Evolutionary conservation across 129 eudicot genomes (phyloP).

Genomic region (Helianthus tuberosus): DNA sequence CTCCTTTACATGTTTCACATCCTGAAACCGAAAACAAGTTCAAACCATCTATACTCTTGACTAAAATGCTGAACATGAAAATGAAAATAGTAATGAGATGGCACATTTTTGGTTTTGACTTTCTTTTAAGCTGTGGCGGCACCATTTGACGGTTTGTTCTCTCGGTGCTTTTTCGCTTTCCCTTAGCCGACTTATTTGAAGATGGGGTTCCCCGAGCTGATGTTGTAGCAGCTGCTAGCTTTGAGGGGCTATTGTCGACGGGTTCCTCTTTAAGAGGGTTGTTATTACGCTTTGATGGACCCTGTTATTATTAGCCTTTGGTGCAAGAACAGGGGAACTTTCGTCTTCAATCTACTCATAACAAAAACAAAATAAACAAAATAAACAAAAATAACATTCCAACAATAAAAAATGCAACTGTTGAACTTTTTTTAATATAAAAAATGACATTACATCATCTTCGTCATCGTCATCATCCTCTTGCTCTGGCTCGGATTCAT

Average conservation of each 20-base stretch:
- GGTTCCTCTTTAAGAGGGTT: constrained; percentile 76
- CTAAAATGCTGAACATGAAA: neutral
- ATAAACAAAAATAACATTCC: neutral
- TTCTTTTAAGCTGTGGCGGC: constrained; percentile 67
- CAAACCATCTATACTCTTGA: neutral
- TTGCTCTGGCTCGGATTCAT: no score
- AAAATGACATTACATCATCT: no score
- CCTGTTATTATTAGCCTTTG: constrained; percentile 39
- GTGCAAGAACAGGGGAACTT: constrained; percentile 86
- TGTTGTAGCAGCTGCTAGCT: constrained; percentile 42
- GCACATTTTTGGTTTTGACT: constrained; percentile 80
- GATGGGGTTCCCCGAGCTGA: constrained; percentile 69
- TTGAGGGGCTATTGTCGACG: constrained; percentile 63
- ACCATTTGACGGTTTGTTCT: constrained; percentile 53
- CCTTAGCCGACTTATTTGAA: constrained; percentile 73
- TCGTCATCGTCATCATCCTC: no score
- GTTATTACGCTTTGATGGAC: constrained; percentile 51
- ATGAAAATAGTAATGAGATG: constrained; percentile 1
- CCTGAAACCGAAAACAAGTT: constrained; percentile 39
- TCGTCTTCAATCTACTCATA: constrained; percentile 94
- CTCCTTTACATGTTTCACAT: constrained; percentile 57
- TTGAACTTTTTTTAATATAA: no score
- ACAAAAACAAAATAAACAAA: no score
- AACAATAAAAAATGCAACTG: no score
- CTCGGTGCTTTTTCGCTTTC: constrained; percentile 75